phyloP scores from a whole-genome alignment of 176 grass and related monocot genomes.

The Aegilops umbellulata region DNA sequence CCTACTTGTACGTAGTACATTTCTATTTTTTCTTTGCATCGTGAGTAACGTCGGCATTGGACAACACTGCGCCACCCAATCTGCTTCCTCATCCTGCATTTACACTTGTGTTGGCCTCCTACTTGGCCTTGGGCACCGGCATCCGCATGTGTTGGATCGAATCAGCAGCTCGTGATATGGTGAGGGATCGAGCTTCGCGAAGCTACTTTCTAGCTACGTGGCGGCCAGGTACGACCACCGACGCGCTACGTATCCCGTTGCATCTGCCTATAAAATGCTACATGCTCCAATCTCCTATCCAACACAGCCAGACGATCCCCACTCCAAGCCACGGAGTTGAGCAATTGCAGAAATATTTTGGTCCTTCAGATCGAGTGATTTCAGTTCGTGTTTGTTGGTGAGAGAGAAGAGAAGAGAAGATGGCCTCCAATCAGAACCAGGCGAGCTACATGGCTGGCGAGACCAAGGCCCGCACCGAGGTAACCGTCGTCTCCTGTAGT shows the following conservation, averaged over 20 bases:
- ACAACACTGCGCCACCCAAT: not conserved
- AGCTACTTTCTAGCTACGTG: not conserved
- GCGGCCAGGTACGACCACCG: not conserved
- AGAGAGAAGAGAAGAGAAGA: not conserved
- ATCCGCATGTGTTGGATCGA: not conserved
- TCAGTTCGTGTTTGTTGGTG: not conserved
- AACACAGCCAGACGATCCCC: not conserved
- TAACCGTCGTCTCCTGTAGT: not conserved
- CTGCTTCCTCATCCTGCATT: not conserved
- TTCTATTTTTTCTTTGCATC: no score
- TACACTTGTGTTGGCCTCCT: not conserved
- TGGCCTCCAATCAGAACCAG: conserved; percentile 42
- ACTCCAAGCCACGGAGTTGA: not conserved
- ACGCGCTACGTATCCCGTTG: not conserved
- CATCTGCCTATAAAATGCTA: not conserved
- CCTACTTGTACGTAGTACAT: no score
- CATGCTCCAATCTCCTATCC: not conserved
- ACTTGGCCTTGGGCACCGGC: not conserved
- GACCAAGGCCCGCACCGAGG: conserved; percentile 49
- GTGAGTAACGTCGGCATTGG: no score
- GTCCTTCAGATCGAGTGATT: not conserved
- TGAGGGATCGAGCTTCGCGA: not conserved
- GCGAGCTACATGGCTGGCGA: conserved; percentile 42
- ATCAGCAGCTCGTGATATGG: not conserved
- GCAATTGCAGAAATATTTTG: not conserved